Base-by-base conservation (phyloP, 176 grass and related monocot genomes). In the Avena atlantica region DNA sequence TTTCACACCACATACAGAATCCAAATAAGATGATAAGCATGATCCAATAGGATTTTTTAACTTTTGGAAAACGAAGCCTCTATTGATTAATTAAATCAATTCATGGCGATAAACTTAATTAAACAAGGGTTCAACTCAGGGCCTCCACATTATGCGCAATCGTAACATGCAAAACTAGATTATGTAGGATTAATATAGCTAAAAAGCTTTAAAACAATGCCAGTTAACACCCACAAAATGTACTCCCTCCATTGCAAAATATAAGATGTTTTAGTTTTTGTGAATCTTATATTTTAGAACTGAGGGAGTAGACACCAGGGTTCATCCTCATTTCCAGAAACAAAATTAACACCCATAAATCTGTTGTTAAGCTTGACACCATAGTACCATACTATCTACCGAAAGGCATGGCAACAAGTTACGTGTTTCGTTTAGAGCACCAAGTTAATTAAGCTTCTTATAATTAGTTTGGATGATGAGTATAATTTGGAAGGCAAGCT, bases 401-500 rank as follows among this genome's bases (percentile, higher is more conserved):
- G 3, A 27, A 29, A 29, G 23, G 24, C 62, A 67, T 4, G 23
- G 8, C 58, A 61, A 23, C 58, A 11, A 61, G 58, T 51, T 9
- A 48, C 45, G 45, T 48, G 8, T 48, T 48, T 48, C 45, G 45
- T 48, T 48, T 11, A 7, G 40, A 7, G 40, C 34, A 76, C 73
- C 13, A 53, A 31, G 14, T 53, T 76, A 53, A 76, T 27, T 51
- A 29, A 17, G 73, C 23, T 76, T 29, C 48, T 76, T 76, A 75
- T 75, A 76, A 76, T 76, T 53, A 51, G 23, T 53, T 53, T 53
- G 48, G 23, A 53, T 53, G 23, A 27, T 10, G 48, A 27, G 5
- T 53, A 48, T 76, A 76, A 76, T 76, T 76, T 52, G 7, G 0
- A 76, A 76, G 73, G 48, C 50, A 53, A 53, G 73, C 49, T 53